Evolutionary conservation across 2,329 filamentous ascomycete genomes (phyloP).

Genomic region (Pestalotiopsis sp.): DNA sequence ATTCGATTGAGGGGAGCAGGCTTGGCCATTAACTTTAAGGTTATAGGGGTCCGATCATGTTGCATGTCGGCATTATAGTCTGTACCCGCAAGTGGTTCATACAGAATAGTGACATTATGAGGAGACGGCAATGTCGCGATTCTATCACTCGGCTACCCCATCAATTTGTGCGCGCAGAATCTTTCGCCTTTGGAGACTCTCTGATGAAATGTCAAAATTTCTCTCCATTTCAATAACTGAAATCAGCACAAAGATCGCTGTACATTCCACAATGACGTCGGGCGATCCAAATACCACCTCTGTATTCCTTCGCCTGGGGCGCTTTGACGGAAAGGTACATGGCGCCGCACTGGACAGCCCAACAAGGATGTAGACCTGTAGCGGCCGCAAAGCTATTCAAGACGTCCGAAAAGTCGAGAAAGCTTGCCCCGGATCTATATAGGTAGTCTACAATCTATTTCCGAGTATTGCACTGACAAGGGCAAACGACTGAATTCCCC

Average conservation of each 20-base stretch:
- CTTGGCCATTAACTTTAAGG: neutral
- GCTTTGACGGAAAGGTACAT: neutral
- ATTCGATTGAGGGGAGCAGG: neutral
- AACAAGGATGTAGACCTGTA: neutral
- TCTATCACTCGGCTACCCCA: neutral
- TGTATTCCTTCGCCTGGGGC: neutral
- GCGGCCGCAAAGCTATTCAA: neutral
- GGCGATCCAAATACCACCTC: neutral
- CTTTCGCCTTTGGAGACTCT: neutral
- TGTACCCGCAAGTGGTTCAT: neutral
- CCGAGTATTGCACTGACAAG: neutral
- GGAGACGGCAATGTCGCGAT: neutral
- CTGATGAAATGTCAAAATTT: neutral
- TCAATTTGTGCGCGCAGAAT: neutral
- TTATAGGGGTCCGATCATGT: neutral
- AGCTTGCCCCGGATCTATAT: neutral
- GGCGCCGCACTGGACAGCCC: neutral
- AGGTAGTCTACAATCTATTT: neutral
- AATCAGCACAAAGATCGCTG: neutral
- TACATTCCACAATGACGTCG: neutral
- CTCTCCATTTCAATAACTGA: neutral
- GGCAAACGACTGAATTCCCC: neutral
- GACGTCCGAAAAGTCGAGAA: neutral
- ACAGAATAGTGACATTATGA: neutral
- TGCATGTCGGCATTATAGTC: neutral